Conservation (phyloP, 495 filamentous ascomycete species). For the Aspergillus conjunctus region DNA sequence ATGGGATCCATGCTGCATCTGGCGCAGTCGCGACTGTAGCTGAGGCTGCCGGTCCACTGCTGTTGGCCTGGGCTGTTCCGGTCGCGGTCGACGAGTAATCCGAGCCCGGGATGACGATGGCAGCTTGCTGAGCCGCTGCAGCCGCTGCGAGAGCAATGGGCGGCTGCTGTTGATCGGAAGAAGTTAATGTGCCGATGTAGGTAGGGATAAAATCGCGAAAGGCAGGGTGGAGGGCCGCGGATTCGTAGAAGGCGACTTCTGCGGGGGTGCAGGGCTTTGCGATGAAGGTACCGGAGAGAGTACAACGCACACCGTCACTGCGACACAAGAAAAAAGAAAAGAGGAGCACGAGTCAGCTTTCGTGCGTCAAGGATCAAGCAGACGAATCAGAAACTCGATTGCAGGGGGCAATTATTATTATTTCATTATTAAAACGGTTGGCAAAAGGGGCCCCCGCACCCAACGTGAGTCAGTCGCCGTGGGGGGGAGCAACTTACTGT, state of each 20-base stretch:
- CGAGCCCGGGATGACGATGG: constrained; percentile 42
- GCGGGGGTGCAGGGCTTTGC: constrained; percentile 90
- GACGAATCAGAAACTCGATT: background rate
- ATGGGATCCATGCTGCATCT: constrained; percentile 50
- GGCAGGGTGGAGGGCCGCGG: constrained; percentile 64
- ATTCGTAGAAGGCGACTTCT: constrained; percentile 93
- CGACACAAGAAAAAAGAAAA: constrained; percentile 10
- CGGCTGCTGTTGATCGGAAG: constrained; percentile 55
- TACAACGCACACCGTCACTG: constrained; percentile 90
- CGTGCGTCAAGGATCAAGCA: background rate
- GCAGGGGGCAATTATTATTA: background rate
- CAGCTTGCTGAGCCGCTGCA: constrained; percentile 45
- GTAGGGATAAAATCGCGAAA: constrained; percentile 81
- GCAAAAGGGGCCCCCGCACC: background rate
- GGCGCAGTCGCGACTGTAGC: constrained; percentile 15
- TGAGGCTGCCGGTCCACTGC: constrained; percentile 3
- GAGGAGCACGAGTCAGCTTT: constrained; percentile 11
- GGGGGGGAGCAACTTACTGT: constrained; percentile 68
- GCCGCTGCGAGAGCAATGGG: constrained; percentile 47
- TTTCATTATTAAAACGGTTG: background rate
- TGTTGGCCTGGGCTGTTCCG: constrained; percentile 10
- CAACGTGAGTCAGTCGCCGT: constrained; percentile 13
- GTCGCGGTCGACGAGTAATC: constrained; percentile 33
- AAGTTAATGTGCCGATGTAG: constrained; percentile 75
- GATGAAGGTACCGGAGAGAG: constrained; percentile 79